Conservation (phyloP, 768 basidiomycete species). For the Mycena rebaudengoi region DNA sequence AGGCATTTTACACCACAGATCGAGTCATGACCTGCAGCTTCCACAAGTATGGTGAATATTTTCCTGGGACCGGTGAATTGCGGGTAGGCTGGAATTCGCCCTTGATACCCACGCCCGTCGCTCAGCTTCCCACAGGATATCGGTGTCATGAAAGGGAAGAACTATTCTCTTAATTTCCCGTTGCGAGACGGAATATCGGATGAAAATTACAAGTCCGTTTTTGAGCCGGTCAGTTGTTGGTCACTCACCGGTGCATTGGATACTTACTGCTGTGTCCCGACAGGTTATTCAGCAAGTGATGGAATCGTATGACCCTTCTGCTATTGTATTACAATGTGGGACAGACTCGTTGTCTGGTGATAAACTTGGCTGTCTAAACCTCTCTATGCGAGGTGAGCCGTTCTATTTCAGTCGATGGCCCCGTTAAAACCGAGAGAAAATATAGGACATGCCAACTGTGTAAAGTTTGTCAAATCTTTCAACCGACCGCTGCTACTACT, state of each 20-base stretch:
- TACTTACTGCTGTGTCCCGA: not conserved
- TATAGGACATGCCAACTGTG: slow-evolving; percentile 93
- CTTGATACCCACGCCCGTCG: not conserved
- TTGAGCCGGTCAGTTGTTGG: slow-evolving; percentile 80
- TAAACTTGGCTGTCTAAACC: slow-evolving; percentile 93
- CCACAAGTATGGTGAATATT: slow-evolving; percentile 99
- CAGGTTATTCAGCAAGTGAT: slow-evolving; percentile 94
- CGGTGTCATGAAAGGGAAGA: slow-evolving; percentile 93
- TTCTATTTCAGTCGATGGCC: not conserved
- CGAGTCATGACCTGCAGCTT: slow-evolving; percentile 98
- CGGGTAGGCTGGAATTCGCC: slow-evolving; percentile 63
- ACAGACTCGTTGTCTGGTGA: slow-evolving; percentile 97
- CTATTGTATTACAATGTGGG: slow-evolving; percentile 96
- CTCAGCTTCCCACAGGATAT: slow-evolving; percentile 67
- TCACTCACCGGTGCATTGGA: not conserved
- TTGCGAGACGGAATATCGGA: slow-evolving; percentile 95
- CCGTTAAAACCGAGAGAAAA: not conserved
- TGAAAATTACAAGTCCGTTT: slow-evolving; percentile 93
- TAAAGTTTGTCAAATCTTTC: slow-evolving; percentile 96
- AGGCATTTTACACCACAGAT: slow-evolving; percentile 99
- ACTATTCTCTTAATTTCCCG: slow-evolving; percentile 95
- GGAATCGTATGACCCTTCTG: slow-evolving; percentile 93
- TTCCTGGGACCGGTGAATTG: slow-evolving; percentile 98
- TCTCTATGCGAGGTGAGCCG: slow-evolving; percentile 89
- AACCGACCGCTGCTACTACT: slow-evolving; percentile 92